Conservation (phyloP, 1,284 basidiomycete species). For the Fomitopsis betulina region DNA sequence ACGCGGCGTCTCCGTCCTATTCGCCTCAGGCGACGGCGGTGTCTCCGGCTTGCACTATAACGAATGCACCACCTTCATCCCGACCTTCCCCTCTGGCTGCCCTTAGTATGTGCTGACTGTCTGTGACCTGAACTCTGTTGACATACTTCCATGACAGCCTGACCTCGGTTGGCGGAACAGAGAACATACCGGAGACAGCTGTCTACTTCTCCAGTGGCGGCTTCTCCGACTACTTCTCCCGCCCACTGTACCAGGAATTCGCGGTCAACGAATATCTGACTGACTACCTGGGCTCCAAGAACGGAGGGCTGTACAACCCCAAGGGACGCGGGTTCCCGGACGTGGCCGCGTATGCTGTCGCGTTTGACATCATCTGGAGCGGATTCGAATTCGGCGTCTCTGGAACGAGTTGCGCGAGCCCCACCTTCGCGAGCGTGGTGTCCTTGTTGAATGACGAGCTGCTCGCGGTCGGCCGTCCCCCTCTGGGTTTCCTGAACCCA, state of each 20-base stretch:
- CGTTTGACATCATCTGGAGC: slow-evolving; percentile 51
- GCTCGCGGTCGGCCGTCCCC: slow-evolving; percentile 38
- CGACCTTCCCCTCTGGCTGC: slow-evolving; percentile 65
- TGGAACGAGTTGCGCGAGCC: slow-evolving; percentile 43
- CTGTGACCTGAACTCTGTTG: slow-evolving; percentile 9
- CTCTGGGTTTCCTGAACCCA: slow-evolving; percentile 46
- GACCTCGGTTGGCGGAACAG: neutral
- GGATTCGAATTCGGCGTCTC: slow-evolving; percentile 38
- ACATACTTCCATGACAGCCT: neutral
- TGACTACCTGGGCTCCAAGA: slow-evolving; percentile 36
- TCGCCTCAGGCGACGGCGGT: slow-evolving; percentile 61
- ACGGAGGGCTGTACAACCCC: slow-evolving; percentile 51
- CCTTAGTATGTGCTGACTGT: slow-evolving; percentile 46
- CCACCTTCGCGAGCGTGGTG: slow-evolving; percentile 46
- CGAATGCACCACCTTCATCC: slow-evolving; percentile 50
- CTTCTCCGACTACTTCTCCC: slow-evolving; percentile 56
- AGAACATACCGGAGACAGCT: slow-evolving; percentile 39
- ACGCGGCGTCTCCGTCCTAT: slow-evolving; percentile 55
- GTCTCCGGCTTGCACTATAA: slow-evolving; percentile 48
- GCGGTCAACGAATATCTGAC: slow-evolving; percentile 37
- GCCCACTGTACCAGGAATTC: slow-evolving; percentile 47
- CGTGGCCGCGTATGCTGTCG: slow-evolving; percentile 23
- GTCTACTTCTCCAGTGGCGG: slow-evolving; percentile 58
- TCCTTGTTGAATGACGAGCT: slow-evolving; percentile 57
- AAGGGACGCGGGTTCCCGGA: slow-evolving; percentile 22